Base-by-base conservation (phyloP, 2,329 filamentous ascomycete species). In the Xylariaceae sp. region DNA sequence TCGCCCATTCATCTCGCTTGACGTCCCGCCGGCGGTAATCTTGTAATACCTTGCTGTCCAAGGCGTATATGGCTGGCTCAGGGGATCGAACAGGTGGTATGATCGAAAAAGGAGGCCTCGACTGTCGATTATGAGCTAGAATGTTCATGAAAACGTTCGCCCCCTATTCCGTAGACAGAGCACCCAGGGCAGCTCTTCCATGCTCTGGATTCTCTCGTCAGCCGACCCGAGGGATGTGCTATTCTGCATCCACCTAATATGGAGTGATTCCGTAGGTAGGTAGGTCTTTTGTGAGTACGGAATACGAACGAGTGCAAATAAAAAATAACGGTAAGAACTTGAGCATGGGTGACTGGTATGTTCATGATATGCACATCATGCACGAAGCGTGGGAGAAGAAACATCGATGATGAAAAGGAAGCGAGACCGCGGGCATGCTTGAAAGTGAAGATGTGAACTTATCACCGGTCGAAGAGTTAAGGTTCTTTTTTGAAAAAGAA, bases 71-170 rank as follows among this genome's bases (percentile, higher is more conserved):
- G 53, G 39, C 55, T 30, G 53, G 50, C 52, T 34, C 45, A 37
- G 57, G 53, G 52, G 52, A 44, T 39, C 57, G 55, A 54, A 39
- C 53, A 41, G 23, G 6, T 59, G 48, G 55, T 51, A 47, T 13
- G 13, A 60, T 61, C 59, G 59, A 51, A 60, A 63, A 61, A 51
- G 61, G 61, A 64, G 59, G 61, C 61, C 61, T 64, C 61, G 51
- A 55, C 48, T 37, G 53, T 58, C 15, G 39, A 51, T 51, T 45
- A 52, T 52, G 37, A 10, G 41, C 58, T 55, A 41, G 51, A 62
- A 55, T 39, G 49, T 45, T 51, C 37, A 34, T 41, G 54, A 41
- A 58, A 51, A 55, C 37, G 48, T 50, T 55, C 51, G 49, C 55
- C 37, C 9, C 9, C 9, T 41, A 41, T 3, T 49, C 17, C 15